Evolutionary conservation across 352 stramenopile genomes (phyloP), one percentile per base, ranked within the genome.

Genomic region (Globisporangium mamillatum): DNA sequence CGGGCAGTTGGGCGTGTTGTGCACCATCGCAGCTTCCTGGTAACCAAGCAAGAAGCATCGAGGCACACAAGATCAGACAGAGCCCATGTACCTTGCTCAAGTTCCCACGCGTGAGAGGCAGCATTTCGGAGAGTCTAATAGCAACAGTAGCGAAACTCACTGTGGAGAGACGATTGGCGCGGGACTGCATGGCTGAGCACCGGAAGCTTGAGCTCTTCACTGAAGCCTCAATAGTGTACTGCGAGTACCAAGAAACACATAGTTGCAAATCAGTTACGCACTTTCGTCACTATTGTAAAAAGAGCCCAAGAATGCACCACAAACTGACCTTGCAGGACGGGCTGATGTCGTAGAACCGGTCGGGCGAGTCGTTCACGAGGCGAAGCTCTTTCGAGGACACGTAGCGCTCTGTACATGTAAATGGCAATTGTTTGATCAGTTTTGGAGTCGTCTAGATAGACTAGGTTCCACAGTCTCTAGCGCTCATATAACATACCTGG

Each of bases 301-400:
- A 24, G 10, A 25, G 20, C 12, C 14, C 41, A 16, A 48, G 41
- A 48, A 38, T 20, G 22, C 3, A n/a, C 27, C 27, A 44, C 38
- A 14, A 5, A 32, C 53, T 46, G 36, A 88, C 75, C 70, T 82
- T 86, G 74, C 77, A 90, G 0, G 80, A 89, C 27, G 82, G 70
- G 60, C 80, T 92, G 57, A 91, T 82, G 67, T 91, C 82, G 72
- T 92, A 92, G 68, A 90, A 92, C 10, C 82, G 82, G 32, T 91
- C 82, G 9, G 80, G 82, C 4, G 75, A 69, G 63, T 90, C 81
- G 27, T 83, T 78, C 60, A 80, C 73, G 8, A 81, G 69, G 16
- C 76, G 73, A 44, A 89, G 75, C 68, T 90, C 77, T 65, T 89
- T 92, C 8, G 80, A 89, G 8, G 80, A 90, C 20, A 83, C 80